These are phyloP conservation scores for Cystobasidium sp. DNA, from an alignment of 1,284 basidiomycete genomes.

Conservation along the genomic window DNA sequence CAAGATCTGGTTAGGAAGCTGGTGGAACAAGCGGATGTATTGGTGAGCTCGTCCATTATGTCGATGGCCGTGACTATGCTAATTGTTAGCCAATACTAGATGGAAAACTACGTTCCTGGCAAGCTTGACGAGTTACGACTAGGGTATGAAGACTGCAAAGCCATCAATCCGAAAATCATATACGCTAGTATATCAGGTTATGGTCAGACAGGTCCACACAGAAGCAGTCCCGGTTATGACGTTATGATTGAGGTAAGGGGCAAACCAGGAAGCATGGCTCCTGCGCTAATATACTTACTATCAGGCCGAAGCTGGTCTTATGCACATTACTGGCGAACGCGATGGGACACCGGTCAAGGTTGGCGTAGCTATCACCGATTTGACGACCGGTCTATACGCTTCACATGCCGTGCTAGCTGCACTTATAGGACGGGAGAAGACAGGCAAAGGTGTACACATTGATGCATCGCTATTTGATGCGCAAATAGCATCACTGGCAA, in stretches of 20 bases:
- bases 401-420: conserved; percentile 92
- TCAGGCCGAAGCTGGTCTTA: conserved; percentile 87
- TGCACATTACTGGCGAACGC: conserved; percentile 94
- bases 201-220: conserved; percentile 88
- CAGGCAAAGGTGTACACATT: conserved; percentile 85
- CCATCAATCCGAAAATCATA: conserved; percentile 79
- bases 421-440: conserved; percentile 76
- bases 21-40: conserved; percentile 75
- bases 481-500: conserved; percentile 85
- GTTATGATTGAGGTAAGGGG: conserved; percentile 59
- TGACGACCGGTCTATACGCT: conserved; percentile 85
- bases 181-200: conserved; percentile 91
- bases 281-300: conserved; percentile 60
- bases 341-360: conserved; percentile 82
- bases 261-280: neutral
- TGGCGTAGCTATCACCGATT: conserved; percentile 51
- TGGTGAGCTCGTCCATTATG: conserved; percentile 61
- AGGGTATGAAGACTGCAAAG: conserved; percentile 79
- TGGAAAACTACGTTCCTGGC: conserved; percentile 58
- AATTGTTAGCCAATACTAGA: conserved; percentile 42
- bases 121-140: conserved; percentile 84
- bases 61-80: neutral
- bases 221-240: conserved; percentile 82
- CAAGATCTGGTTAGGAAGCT: conserved; percentile 77
- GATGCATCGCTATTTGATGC: conserved; percentile 65